Conservation (phyloP, 345 rosid species). For the Eucalyptus dawsonii region DNA sequence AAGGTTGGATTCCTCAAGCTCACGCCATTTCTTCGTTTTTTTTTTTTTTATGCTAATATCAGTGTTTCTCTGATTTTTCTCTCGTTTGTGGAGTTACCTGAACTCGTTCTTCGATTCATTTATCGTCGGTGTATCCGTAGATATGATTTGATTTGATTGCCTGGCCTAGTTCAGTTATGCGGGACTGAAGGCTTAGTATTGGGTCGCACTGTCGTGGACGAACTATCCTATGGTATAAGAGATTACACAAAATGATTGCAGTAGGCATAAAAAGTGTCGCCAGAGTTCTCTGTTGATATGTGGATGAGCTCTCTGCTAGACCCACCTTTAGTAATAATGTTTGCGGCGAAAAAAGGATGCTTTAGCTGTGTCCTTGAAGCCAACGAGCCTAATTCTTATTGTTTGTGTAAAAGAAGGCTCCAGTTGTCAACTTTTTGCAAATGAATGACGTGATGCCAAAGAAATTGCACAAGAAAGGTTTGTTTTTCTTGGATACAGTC, state of each 20-base stretch:
- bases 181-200: not conserved
- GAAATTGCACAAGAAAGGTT: not conserved
- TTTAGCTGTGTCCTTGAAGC: not conserved
- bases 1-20: conserved; percentile 7
- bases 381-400: not conserved
- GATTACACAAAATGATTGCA: not conserved
- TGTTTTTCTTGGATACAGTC: not conserved
- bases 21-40: not conserved
- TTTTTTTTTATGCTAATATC: not conserved
- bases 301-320: not conserved
- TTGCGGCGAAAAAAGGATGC: not conserved
- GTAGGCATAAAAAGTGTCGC: not conserved
- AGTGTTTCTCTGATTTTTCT: not conserved
- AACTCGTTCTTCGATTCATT: not conserved
- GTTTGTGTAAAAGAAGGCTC: not conserved
- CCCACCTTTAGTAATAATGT: not conserved
- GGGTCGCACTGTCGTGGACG: not conserved
- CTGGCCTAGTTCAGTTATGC: not conserved
- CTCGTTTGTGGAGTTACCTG: not conserved
- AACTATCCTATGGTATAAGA: not conserved
- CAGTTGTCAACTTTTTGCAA: not conserved
- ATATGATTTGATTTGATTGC: not conserved
- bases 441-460: not conserved
- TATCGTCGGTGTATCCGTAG: not conserved
- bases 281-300: not conserved